A percentile compares a stretch with the other conserved stretches of the same genome.
Conservation (phyloP, 306 rosid species). For the Malus sylvestris region DNA sequence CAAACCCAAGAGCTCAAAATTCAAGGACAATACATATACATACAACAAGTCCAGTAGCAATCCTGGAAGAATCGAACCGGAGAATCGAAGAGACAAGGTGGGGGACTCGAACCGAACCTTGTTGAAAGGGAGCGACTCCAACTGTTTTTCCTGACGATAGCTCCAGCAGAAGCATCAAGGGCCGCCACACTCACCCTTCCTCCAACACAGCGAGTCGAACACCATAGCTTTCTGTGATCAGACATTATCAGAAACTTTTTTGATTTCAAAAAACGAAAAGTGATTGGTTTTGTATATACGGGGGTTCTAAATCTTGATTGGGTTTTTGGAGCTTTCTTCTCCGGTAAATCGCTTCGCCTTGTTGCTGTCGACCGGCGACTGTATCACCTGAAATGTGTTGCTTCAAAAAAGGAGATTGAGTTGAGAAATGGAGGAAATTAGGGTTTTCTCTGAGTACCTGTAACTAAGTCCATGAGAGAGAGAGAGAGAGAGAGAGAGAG, state of each 20-base stretch:
- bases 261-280: neutral
- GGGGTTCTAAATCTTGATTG: conserved; percentile 6
- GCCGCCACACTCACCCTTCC: conserved; percentile 53
- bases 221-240: conserved; percentile 27
- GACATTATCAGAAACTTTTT: neutral
- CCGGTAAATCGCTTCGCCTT: conserved; percentile 43
- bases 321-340: conserved; percentile 44
- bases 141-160: conserved; percentile 50
- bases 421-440: neutral
- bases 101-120: conserved; percentile 38
- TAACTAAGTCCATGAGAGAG: conserved; percentile 28
- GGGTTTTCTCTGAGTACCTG: conserved; percentile 14
- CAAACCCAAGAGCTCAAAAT: neutral
- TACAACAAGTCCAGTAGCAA: neutral
- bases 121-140: conserved; percentile 88
- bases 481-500: neutral
- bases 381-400: conserved; percentile 13
- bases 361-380: conserved; percentile 15
- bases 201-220: conserved; percentile 9
- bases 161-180: conserved; percentile 22
- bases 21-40: neutral
- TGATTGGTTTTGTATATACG: conserved; percentile 16
- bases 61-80: neutral
- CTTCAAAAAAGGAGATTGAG: neutral
- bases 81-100: neutral